Evolutionary conservation across 495 filamentous ascomycete species (phyloP).

Genomic region (Aspergillus nanangensis): DNA sequence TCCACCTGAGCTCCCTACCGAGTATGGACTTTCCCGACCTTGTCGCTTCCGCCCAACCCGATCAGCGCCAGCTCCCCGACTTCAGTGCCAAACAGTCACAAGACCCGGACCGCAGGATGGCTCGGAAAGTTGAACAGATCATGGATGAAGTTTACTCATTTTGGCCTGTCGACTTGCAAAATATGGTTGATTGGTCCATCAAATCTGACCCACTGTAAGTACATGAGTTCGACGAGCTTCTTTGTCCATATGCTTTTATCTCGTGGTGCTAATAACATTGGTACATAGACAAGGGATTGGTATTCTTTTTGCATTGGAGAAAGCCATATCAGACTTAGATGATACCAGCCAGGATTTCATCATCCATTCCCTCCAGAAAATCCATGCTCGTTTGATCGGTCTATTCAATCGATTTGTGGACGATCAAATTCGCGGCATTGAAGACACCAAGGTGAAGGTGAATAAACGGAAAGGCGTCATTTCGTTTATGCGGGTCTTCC

Average conservation of each 20-base stretch:
- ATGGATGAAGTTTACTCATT: constrained; percentile 87
- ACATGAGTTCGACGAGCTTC: background rate
- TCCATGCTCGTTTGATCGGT: constrained; percentile 68
- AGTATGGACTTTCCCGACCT: constrained; percentile 78
- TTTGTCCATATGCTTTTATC: background rate
- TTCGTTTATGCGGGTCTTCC: constrained; percentile 88
- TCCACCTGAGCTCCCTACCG: constrained; percentile 77
- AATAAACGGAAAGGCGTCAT: constrained; percentile 98
- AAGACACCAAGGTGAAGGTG: constrained; percentile 98
- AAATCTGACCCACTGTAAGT: constrained; percentile 75
- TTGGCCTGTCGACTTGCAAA: constrained; percentile 73
- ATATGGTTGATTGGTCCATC: constrained; percentile 78
- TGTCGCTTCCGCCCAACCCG: constrained; percentile 59
- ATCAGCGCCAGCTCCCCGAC: constrained; percentile 62
- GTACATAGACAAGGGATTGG: constrained; percentile 80
- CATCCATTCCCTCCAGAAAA: constrained; percentile 68
- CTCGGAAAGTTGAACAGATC: constrained; percentile 68
- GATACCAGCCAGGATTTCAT: constrained; percentile 93
- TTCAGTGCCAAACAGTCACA: constrained; percentile 66
- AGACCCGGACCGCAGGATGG: constrained; percentile 81
- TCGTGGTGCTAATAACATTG: constrained; percentile 4
- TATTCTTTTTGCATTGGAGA: constrained; percentile 74
- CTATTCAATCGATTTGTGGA: constrained; percentile 88
- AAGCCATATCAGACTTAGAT: constrained; percentile 67
- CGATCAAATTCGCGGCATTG: constrained; percentile 89